These are phyloP conservation scores for Candida odintsovae DNA, from an alignment of 805 yeast species.

Conservation along the genomic window DNA sequence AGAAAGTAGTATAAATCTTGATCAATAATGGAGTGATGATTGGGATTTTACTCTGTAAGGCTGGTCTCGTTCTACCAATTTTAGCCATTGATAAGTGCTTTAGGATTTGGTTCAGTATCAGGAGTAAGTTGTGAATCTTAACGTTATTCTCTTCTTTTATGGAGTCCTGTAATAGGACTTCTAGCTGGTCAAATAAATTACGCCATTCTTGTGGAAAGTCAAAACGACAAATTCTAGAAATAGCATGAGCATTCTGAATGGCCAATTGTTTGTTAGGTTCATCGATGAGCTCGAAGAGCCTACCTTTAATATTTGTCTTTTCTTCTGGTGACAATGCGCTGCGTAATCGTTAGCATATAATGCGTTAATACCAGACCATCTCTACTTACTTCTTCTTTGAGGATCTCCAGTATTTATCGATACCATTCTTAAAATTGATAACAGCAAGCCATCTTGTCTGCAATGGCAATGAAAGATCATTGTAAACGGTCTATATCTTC, in stretches of 20 bases:
- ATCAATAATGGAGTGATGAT: slow-evolving; percentile 54
- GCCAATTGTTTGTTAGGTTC: slow-evolving; percentile 72
- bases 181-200: slow-evolving; percentile 59
- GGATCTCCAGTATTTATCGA: slow-evolving; percentile 80
- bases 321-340: slow-evolving; percentile 56
- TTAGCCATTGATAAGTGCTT: slow-evolving; percentile 70
- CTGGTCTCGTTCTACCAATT: slow-evolving; percentile 77
- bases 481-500: slow-evolving; percentile 42
- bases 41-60: slow-evolving; percentile 69
- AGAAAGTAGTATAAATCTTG: slow-evolving; percentile 51
- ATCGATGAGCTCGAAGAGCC: slow-evolving; percentile 52
- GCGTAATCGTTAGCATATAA: background rate
- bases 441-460: slow-evolving; percentile 82
- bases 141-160: slow-evolving; percentile 41
- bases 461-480: slow-evolving; percentile 50
- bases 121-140: slow-evolving; percentile 54
- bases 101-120: slow-evolving; percentile 70
- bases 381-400: slow-evolving; percentile 43
- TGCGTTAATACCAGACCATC: background rate
- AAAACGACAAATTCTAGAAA: slow-evolving; percentile 69
- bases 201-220: slow-evolving; percentile 94
- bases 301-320: slow-evolving; percentile 52
- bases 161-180: slow-evolving; percentile 37
- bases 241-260: slow-evolving; percentile 80
- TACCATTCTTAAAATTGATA: slow-evolving; percentile 83